Conservation (phyloP, 805 yeast species). For the Saturnispora diversa region DNA sequence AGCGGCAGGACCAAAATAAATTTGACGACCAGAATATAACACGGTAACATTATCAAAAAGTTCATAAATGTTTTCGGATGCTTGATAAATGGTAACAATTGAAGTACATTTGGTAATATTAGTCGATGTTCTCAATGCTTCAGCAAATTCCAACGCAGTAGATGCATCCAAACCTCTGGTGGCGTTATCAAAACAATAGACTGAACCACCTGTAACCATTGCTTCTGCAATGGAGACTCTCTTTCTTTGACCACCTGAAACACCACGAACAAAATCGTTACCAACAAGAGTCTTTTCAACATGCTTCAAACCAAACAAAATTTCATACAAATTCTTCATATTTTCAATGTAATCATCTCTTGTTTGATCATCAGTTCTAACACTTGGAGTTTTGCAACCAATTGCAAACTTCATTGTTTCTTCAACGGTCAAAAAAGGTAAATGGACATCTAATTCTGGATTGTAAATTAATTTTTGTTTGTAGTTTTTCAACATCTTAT, state of each 20-base stretch:
- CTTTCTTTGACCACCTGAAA: constrained; percentile 81
- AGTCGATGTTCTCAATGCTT: constrained; percentile 44
- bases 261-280: constrained; percentile 46
- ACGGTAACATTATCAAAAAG: constrained; percentile 57
- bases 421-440: constrained; percentile 47
- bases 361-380: constrained; percentile 30
- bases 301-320: constrained; percentile 51
- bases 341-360: constrained; percentile 36
- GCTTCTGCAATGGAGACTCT: constrained; percentile 81
- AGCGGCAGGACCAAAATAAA: constrained; percentile 53
- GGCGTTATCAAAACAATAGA: constrained; percentile 73
- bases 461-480: constrained; percentile 45
- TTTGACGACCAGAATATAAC: constrained; percentile 51
- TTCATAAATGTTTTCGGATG: constrained; percentile 57
- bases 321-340: constrained; percentile 40
- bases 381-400: constrained; percentile 49
- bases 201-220: constrained; percentile 51
- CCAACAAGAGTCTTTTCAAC: constrained; percentile 42
- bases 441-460: constrained; percentile 51
- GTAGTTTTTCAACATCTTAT: constrained; percentile 39
- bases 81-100: constrained; percentile 34
- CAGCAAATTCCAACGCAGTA: constrained; percentile 68
- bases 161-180: constrained; percentile 83
- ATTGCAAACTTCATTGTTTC: constrained; percentile 51
- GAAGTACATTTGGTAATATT: constrained; percentile 13